Evolutionary conservation across 768 basidiomycete species (phyloP).

Genomic region (Termitomyces sp.): DNA sequence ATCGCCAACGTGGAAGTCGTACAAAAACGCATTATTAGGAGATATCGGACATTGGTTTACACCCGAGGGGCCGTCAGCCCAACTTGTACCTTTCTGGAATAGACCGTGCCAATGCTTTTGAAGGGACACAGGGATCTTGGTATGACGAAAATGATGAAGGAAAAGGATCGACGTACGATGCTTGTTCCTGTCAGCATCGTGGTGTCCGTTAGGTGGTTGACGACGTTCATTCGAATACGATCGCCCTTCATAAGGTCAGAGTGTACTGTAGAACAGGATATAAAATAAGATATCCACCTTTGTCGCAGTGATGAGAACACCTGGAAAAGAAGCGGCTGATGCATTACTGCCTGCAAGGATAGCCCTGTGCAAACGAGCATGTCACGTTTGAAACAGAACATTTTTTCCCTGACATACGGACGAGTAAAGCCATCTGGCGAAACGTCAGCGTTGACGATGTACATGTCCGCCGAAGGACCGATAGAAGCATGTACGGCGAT

Average conservation of each 20-base stretch:
- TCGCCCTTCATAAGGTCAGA: neutral
- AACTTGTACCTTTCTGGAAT: neutral
- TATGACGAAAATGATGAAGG: neutral
- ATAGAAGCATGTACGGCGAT: neutral
- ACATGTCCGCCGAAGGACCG: neutral
- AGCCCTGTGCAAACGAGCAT: neutral
- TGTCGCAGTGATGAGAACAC: neutral
- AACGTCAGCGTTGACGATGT: neutral
- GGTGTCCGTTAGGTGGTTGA: neutral
- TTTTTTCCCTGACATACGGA: neutral
- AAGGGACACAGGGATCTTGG: neutral
- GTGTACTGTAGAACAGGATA: neutral
- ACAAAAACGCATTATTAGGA: neutral
- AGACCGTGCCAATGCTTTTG: constrained; percentile 3
- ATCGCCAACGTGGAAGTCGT: neutral
- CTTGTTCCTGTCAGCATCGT: constrained; percentile 2
- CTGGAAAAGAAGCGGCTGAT: neutral
- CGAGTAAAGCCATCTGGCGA: neutral
- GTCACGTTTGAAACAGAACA: neutral
- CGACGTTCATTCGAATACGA: neutral
- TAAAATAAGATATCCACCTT: neutral
- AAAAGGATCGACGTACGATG: neutral
- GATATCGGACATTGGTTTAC: constrained; percentile 1
- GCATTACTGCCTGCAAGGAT: neutral
- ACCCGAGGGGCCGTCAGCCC: constrained; percentile 1